Conservation (phyloP, 495 filamentous ascomycete species). For the Penicillium dipodomyicola region DNA sequence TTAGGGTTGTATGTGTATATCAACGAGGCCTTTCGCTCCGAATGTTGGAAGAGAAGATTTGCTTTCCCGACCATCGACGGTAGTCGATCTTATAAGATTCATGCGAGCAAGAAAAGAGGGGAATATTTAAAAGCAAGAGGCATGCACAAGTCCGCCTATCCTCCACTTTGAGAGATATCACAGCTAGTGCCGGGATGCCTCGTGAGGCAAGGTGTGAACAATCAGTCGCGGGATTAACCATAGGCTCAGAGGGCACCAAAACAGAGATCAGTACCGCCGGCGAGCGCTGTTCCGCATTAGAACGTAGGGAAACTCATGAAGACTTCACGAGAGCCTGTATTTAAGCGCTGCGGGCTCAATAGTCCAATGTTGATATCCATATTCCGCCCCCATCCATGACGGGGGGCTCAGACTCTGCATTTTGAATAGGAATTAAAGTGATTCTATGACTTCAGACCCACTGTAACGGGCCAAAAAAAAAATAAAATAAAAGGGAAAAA, state of each 20-base stretch:
- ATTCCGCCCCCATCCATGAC: conserved; percentile 25
- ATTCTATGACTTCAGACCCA: conserved; percentile 9
- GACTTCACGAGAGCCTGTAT: conserved; percentile 41
- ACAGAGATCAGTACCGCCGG: conserved; percentile 34
- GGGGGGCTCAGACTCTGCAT: conserved; percentile 35
- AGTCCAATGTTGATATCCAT: conserved; percentile 23
- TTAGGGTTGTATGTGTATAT: conserved; percentile 5
- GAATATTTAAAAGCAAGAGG: conserved; percentile 17
- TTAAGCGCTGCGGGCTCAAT: conserved; percentile 40
- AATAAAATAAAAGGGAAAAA: neutral
- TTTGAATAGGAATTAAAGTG: conserved; percentile 17
- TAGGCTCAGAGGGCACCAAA: conserved; percentile 41
- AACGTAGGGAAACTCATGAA: conserved; percentile 27
- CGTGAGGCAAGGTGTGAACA: conserved; percentile 38
- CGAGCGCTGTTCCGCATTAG: conserved; percentile 37
- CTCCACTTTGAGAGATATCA: conserved; percentile 30
- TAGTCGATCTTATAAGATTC: conserved; percentile 12
- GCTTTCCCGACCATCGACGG: conserved; percentile 6
- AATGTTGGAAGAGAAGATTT: conserved; percentile 4
- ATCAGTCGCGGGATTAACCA: conserved; percentile 33
- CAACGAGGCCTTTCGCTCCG: neutral
- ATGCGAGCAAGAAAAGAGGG: conserved; percentile 9
- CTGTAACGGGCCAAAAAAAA: neutral
- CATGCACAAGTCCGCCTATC: conserved; percentile 20
- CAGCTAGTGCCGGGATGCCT: conserved; percentile 35